Percentiles rank a stretch among this genome's conserved stretches.
Evolutionary conservation across 2,329 filamentous ascomycete genomes (phyloP).

Genomic region (Colletotrichum kahawae): DNA sequence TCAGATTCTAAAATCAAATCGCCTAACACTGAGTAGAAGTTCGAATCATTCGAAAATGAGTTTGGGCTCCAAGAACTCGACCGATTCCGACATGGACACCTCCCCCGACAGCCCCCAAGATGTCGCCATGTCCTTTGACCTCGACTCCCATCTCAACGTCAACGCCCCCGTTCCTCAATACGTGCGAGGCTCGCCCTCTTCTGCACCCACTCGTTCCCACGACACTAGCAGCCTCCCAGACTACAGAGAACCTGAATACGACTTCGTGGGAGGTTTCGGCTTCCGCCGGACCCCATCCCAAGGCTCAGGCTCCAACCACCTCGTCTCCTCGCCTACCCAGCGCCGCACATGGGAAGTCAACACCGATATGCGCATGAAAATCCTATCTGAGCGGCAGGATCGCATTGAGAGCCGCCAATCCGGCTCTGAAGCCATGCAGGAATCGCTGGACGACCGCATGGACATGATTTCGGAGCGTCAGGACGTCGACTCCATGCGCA

Average conservation of each 20-base stretch:
- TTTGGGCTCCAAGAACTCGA: background rate
- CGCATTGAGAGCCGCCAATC: background rate
- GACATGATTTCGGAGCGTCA: background rate
- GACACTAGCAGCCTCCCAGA: background rate
- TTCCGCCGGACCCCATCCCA: background rate
- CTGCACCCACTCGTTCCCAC: background rate
- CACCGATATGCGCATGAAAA: background rate
- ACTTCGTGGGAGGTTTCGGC: background rate
- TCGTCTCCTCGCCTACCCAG: background rate
- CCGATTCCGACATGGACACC: background rate
- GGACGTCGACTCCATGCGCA: background rate
- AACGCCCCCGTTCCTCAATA: background rate
- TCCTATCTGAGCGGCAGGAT: background rate
- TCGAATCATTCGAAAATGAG: fast-evolving
- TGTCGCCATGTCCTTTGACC: background rate
- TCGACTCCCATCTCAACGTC: background rate
- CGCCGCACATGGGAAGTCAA: background rate
- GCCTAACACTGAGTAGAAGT: too few relatives aligned
- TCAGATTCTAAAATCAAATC: background rate
- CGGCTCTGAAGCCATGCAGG: background rate
- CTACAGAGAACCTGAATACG: background rate
- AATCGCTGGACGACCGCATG: background rate
- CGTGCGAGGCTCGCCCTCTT: background rate
- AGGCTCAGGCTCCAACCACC: background rate
- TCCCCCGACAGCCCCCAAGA: background rate